A percentile compares a stretch with the other conserved stretches of the same genome.
phyloP scores from a whole-genome alignment of 73 alveolate species.

The Blepharisma stoltei region DNA sequence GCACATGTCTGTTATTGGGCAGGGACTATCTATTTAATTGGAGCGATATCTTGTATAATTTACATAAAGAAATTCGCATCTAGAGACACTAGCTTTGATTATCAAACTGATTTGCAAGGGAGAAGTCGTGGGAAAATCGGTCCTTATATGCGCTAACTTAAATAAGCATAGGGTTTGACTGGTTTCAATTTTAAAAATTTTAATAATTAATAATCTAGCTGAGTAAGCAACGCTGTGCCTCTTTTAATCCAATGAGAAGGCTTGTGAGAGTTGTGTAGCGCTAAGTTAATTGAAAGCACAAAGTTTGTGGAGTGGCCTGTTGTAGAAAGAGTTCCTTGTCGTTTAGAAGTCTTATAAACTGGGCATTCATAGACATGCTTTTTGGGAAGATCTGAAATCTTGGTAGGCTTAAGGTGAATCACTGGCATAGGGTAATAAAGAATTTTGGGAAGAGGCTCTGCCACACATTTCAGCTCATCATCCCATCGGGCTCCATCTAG shows the following conservation, averaged over 20 bases:
- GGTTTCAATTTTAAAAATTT: neutral
- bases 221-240: constrained; percentile 98
- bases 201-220: constrained; percentile 77
- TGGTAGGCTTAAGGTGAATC: constrained; percentile 66
- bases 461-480: constrained; percentile 72
- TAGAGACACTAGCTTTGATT: no score
- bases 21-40: no score
- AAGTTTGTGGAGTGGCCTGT: constrained; percentile 98
- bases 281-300: constrained; percentile 83
- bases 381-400: neutral
- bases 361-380: constrained; percentile 79
- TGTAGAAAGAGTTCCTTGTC: constrained; percentile 98
- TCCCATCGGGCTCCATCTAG: constrained; percentile 99
- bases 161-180: no score
- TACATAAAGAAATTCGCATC: no score
- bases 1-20: no score
- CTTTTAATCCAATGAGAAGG: constrained; percentile 98
- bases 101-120: no score
- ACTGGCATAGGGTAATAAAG: constrained; percentile 78
- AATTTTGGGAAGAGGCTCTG: constrained; percentile 98
- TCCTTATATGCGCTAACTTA: no score
- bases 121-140: no score
- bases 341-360: constrained; percentile 95
- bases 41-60: no score
- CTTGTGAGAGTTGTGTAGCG: constrained; percentile 76